A percentile compares a stretch with the other conserved stretches of the same genome.
Conservation (phyloP, 371 early-diverging fungal genomes). For the Haplosporangium sp. region DNA sequence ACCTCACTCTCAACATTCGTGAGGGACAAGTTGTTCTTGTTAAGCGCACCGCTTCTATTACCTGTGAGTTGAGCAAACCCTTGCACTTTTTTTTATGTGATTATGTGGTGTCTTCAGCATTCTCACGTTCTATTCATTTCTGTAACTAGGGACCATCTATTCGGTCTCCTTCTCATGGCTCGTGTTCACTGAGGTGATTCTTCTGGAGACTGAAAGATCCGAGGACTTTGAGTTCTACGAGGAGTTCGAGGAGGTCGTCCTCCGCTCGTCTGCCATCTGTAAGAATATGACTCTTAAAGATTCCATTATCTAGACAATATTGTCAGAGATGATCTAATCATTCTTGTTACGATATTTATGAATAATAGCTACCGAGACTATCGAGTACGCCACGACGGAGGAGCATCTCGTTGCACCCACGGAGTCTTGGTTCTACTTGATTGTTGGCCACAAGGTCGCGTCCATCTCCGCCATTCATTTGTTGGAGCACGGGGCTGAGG, state of each 20-base stretch:
- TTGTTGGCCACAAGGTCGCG: slow-evolving; percentile 39
- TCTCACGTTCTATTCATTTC: not conserved
- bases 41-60: slow-evolving; percentile 36
- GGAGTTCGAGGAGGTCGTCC: slow-evolving; percentile 46
- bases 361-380: slow-evolving; percentile 21
- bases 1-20: slow-evolving; percentile 36
- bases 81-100: no score
- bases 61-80: slow-evolving; percentile 14
- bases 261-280: slow-evolving; percentile 34
- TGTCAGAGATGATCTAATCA: not conserved
- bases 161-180: slow-evolving; percentile 41
- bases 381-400: slow-evolving; percentile 43
- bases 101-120: not conserved
- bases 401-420: slow-evolving; percentile 32
- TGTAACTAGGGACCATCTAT: slow-evolving; percentile 24
- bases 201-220: slow-evolving; percentile 21
- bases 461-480: slow-evolving; percentile 23
- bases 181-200: slow-evolving; percentile 33
- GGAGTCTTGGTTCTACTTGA: slow-evolving; percentile 47
- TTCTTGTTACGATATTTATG: not conserved
- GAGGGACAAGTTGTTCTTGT: slow-evolving; percentile 41
- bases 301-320: not conserved
- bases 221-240: slow-evolving; percentile 51
- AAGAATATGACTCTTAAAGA: not conserved
- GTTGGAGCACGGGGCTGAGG: slow-evolving; percentile 30